A percentile compares a stretch with the other conserved stretches of the same genome.
Conservation (phyloP, 768 basidiomycete species). For the Dacryopinax primogenitus region DNA sequence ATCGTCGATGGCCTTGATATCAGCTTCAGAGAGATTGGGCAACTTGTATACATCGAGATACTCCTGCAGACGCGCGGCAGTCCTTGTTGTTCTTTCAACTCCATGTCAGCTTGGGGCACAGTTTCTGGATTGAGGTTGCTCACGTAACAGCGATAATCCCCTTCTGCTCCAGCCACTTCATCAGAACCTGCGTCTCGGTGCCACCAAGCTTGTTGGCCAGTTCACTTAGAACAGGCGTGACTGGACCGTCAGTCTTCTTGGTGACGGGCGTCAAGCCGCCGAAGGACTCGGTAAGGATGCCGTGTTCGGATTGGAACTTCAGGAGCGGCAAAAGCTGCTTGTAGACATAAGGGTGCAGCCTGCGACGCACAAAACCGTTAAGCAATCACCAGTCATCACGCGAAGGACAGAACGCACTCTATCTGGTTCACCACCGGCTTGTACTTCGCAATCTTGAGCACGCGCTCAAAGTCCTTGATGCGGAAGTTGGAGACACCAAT, state of each 20-base stretch:
- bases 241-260: slow-evolving; percentile 37
- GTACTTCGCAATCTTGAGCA: slow-evolving; percentile 23
- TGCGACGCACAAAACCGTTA: slow-evolving; percentile 24
- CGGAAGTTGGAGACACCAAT: slow-evolving; percentile 33
- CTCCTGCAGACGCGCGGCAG: no score
- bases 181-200: slow-evolving; percentile 15
- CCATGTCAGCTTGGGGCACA: neutral
- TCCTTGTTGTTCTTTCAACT: slow-evolving; percentile 8
- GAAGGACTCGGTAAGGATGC: slow-evolving; percentile 33
- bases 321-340: slow-evolving; percentile 20
- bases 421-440: slow-evolving; percentile 28
- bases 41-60: slow-evolving; percentile 2
- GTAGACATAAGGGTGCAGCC: slow-evolving; percentile 29
- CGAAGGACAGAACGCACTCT: neutral
- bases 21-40: slow-evolving; percentile 12
- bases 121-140: neutral
- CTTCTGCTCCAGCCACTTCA: slow-evolving; percentile 20
- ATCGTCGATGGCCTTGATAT: slow-evolving; percentile 14
- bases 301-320: slow-evolving; percentile 25
- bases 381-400: neutral
- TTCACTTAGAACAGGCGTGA: slow-evolving; percentile 30
- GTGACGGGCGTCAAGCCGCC: slow-evolving; percentile 41
- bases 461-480: slow-evolving; percentile 25
- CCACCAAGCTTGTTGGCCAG: slow-evolving; percentile 24
- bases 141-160: slow-evolving; percentile 28